Evolutionary conservation across 106 monocot species (phyloP).

Genomic region (Xerophyta viscosa): DNA sequence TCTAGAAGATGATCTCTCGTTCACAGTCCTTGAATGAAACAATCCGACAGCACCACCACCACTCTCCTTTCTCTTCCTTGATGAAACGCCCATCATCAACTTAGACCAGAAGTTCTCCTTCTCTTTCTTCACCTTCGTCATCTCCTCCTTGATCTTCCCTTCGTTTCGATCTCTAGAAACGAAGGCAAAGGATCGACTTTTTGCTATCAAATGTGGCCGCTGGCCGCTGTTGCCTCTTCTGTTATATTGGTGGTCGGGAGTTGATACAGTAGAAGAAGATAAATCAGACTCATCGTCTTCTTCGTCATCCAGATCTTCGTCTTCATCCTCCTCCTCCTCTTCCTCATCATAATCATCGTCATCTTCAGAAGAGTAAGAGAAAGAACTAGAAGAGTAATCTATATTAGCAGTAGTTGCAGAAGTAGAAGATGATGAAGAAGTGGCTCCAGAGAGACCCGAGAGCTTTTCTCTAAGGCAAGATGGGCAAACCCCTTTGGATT

Average conservation of each 20-base stretch:
- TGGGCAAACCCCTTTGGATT: conserved; percentile 4
- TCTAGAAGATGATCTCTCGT: neutral
- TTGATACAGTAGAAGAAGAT: neutral
- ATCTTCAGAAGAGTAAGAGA: neutral
- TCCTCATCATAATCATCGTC: too few species aligned
- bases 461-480: conserved; percentile 3
- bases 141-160: neutral
- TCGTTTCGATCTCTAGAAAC: neutral
- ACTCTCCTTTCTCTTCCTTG: neutral
- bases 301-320: too few species aligned
- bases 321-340: too few species aligned
- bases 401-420: neutral
- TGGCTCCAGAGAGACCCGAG: neutral
- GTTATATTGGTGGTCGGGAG: neutral
- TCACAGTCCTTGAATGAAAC: conserved; percentile 2
- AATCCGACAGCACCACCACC: too few species aligned
- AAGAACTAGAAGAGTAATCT: neutral
- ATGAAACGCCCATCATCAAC: neutral
- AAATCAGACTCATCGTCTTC: too few species aligned
- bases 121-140: conserved; percentile 3
- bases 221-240: neutral
- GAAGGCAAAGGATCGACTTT: too few species aligned
- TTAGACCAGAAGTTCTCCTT: neutral
- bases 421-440: neutral
- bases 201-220: neutral